phyloP scores from a whole-genome alignment of 306 rosid genomes.

The Malus fusca region DNA sequence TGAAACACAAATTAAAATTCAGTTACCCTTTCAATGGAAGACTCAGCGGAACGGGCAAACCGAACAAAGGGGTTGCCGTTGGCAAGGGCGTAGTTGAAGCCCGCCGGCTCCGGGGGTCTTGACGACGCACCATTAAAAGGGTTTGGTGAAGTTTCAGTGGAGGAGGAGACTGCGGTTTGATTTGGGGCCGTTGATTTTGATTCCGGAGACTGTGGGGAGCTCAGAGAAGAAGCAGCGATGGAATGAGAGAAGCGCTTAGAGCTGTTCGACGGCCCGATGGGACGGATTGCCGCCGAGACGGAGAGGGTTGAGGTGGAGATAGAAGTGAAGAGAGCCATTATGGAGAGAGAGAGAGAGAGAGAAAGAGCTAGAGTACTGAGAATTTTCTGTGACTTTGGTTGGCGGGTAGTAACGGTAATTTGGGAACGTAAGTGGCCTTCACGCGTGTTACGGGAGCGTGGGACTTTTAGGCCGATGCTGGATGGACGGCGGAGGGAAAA shows the following conservation, averaged over 20 bases:
- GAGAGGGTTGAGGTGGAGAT: conserved; percentile 14
- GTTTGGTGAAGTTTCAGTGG: conserved; percentile 27
- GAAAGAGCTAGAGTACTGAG: background rate
- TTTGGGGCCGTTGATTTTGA: conserved; percentile 34
- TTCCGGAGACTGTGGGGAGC: conserved; percentile 54
- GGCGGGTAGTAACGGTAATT: conserved; percentile 15
- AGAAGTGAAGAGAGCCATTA: conserved; percentile 65
- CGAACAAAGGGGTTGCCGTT: conserved; percentile 39
- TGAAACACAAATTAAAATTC: background rate
- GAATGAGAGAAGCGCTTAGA: conserved; percentile 18
- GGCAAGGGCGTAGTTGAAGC: conserved; percentile 38
- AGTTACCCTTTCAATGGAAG: conserved; percentile 76
- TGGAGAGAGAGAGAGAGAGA: background rate
- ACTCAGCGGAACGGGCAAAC: conserved; percentile 55
- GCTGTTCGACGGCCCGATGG: conserved; percentile 8
- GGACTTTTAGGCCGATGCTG: background rate
- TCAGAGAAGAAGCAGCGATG: conserved; percentile 45
- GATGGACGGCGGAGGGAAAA: background rate
- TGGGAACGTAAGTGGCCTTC: background rate
- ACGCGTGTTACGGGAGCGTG: conserved; percentile 4
- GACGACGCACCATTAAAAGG: conserved; percentile 36
- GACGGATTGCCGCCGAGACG: background rate
- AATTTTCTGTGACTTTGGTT: background rate
- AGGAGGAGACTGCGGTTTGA: conserved; percentile 27
- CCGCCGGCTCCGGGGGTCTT: conserved; percentile 29